A percentile compares a stretch with the other conserved stretches of the same genome.
Conservation (phyloP, 495 filamentous ascomycete genomes). For the Penicillium steckii region DNA sequence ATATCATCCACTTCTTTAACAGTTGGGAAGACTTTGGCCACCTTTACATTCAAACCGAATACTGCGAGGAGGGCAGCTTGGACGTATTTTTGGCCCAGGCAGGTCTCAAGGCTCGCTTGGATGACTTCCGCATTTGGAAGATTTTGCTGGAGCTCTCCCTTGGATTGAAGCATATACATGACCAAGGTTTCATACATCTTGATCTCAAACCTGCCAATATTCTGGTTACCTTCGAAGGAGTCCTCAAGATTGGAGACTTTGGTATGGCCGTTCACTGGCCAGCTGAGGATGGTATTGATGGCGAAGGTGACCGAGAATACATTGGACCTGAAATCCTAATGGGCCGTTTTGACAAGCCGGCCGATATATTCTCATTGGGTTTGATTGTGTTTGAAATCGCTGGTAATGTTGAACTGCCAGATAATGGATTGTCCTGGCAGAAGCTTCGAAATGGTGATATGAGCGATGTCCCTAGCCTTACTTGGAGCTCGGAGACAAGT, state of each 20-base stretch:
- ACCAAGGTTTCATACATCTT: conserved; percentile 84
- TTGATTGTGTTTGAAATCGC: conserved; percentile 93
- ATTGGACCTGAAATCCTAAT: conserved; percentile 87
- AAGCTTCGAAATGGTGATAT: conserved; percentile 83
- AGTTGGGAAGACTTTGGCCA: conserved; percentile 80
- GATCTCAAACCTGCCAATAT: conserved; percentile 96
- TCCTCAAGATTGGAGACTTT: conserved; percentile 94
- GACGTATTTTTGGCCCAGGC: conserved; percentile 76
- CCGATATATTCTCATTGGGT: conserved; percentile 90
- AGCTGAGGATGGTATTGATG: conserved; percentile 70
- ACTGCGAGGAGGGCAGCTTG: conserved; percentile 87
- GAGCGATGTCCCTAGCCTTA: conserved; percentile 79
- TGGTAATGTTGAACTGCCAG: conserved; percentile 85
- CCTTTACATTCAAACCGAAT: conserved; percentile 97
- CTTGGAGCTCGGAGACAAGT: conserved; percentile 67
- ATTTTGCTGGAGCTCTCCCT: conserved; percentile 79
- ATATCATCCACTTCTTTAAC: conserved; percentile 76
- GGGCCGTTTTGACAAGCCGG: conserved; percentile 82
- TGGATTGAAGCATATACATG: conserved; percentile 85
- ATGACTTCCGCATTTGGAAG: conserved; percentile 99
- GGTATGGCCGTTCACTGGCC: conserved; percentile 86
- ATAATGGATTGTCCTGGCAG: conserved; percentile 88
- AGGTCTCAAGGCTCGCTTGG: conserved; percentile 78
- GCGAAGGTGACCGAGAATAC: conserved; percentile 94
- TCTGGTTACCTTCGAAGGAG: conserved; percentile 85